phyloP scores from a whole-genome alignment of 2,329 filamentous ascomycete genomes.

The Fusarium nematophilum region DNA sequence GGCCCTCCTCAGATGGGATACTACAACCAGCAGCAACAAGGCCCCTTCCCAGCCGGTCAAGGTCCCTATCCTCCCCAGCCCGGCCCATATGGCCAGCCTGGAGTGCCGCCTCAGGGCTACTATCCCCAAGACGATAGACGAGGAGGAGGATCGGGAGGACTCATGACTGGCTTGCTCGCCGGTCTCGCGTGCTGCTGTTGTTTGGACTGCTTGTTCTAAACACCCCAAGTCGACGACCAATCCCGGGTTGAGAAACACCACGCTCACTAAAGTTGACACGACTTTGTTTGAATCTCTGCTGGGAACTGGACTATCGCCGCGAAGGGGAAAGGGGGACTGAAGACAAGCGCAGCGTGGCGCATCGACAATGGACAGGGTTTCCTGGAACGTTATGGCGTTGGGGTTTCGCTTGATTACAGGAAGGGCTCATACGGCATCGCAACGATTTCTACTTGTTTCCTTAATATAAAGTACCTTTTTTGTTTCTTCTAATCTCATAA shows the following conservation, averaged over 20 bases:
- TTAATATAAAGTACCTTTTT: slow-evolving; percentile 28
- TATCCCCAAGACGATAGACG: slow-evolving; percentile 45
- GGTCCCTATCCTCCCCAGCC: slow-evolving; percentile 50
- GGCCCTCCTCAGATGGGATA: slow-evolving; percentile 47
- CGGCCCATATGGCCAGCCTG: slow-evolving; percentile 50
- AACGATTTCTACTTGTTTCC: slow-evolving; percentile 29
- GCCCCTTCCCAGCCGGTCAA: slow-evolving; percentile 49
- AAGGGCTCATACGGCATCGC: slow-evolving; percentile 18
- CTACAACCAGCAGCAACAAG: slow-evolving; percentile 49
- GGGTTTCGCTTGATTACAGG: slow-evolving; percentile 25
- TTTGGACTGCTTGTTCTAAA: slow-evolving; percentile 66
- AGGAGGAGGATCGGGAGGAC: slow-evolving; percentile 49
- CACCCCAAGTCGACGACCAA: slow-evolving; percentile 6
- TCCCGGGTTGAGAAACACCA: neutral
- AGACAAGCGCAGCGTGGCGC: slow-evolving; percentile 25
- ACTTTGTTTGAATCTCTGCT: neutral
- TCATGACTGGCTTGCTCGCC: slow-evolving; percentile 61
- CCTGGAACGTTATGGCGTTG: slow-evolving; percentile 37
- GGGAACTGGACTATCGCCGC: neutral
- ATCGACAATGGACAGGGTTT: slow-evolving; percentile 20
- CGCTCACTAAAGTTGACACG: slow-evolving; percentile 1
- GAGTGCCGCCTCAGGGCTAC: slow-evolving; percentile 54
- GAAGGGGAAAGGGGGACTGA: neutral
- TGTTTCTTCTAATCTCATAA: slow-evolving; percentile 32
- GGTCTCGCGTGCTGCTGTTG: slow-evolving; percentile 69